Evolutionary conservation across 352 stramenopile species (phyloP), one percentile per base, ranked within the genome.

Genomic region (Pythium insidiosum): DNA sequence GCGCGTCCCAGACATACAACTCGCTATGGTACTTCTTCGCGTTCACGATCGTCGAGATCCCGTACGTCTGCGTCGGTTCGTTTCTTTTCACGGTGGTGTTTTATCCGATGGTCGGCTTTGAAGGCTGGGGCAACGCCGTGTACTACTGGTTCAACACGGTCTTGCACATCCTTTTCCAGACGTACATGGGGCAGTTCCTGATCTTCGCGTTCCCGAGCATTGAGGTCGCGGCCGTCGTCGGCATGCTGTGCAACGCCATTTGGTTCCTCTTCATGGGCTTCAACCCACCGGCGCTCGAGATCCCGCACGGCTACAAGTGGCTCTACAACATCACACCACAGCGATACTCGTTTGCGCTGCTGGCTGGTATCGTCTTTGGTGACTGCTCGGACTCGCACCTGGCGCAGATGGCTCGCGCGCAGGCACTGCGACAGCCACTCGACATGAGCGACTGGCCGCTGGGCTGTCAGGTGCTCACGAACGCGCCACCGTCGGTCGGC

Each of bases 1-100:
- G 86, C 38, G 68, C 74, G 20, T 66, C 68, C 15, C 46, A 76
- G 40, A 94, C 90, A 63, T 96, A 96, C 49, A 61, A 73, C 37
- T 45, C 69, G n/a, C 48, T 48, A 15, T 66, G 76, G 35, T 80
- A 91, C 42, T 63, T 60, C 16, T 19, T 88, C 11, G 60, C 67
- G 6, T 84, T 75, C 39, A 83, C 63, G 13, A 22, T 95, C 16
- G 60, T 73, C 16, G 87, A 97, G 65, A 61, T 73, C 28, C 63
- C 63, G 21, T 73, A 73, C 50, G 43, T 66, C 6, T 37, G 52
- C 13, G 36, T 63, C 19, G 39, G 33, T 11, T 28, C 26, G 2
- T 23, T 60, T 0, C 0, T 66, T 5, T 69, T 69, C 47, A 61
- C 42, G 9, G 42, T 28, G 20, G 44, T 69, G 4, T 73, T 73